phyloP scores from a whole-genome alignment of 75 land plant species.

The Chamaecyparis obtusa region DNA sequence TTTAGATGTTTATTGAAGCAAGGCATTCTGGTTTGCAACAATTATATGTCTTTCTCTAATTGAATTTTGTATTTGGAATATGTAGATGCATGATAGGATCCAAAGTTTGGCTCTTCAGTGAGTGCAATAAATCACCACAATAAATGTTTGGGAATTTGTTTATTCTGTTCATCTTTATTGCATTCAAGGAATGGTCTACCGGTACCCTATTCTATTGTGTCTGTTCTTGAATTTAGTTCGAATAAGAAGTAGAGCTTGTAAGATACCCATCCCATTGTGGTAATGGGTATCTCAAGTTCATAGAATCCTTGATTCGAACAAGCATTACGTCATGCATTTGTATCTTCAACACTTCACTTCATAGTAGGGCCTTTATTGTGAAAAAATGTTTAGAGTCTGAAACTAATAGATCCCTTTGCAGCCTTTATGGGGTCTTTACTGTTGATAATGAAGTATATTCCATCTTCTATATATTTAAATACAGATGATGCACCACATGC shows the following conservation, averaged over 20 bases:
- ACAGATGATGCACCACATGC: background rate
- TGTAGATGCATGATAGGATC: background rate
- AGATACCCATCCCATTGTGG: background rate
- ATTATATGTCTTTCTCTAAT: background rate
- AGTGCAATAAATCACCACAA: background rate
- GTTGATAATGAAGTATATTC: background rate
- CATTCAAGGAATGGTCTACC: background rate
- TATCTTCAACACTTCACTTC: background rate
- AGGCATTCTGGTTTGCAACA: background rate
- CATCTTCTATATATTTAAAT: background rate
- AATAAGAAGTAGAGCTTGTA: background rate
- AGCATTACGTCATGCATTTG: background rate
- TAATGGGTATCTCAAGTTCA: background rate
- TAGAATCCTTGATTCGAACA: background rate
- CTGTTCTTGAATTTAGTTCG: background rate
- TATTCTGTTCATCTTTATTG: background rate
- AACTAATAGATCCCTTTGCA: background rate
- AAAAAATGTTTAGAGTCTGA: background rate
- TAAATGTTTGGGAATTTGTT: background rate
- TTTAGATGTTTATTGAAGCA: background rate
- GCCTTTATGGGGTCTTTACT: background rate
- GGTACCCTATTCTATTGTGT: background rate
- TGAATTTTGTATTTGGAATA: background rate
- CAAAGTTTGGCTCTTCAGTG: background rate
- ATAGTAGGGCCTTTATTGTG: background rate